Evolutionary conservation across 108 stramenopile species (phyloP), one percentile per base, ranked within the genome.

Genomic region (Cyclotella cryptica): DNA sequence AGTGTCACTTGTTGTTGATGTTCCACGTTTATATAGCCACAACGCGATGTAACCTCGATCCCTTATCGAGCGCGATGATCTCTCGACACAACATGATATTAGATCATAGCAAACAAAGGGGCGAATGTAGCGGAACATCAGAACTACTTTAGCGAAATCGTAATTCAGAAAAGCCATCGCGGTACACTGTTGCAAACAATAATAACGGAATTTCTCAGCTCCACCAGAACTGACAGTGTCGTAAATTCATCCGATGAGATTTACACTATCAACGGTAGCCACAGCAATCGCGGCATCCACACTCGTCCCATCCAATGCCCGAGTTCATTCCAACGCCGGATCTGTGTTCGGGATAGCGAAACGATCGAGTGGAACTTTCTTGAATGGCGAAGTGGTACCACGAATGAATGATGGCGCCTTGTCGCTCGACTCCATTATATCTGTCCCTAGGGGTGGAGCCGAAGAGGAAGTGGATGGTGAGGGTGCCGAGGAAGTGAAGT

Each of bases 401-500:
- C 29, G 5, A 40, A 14, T 39, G 3, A n/a, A 1, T 1, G 24
- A 62, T 15, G 39, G 35, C 14, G 30, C 35, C 35, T 6, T 66
- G 13, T 45, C 22, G 45, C 11, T 66, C 4, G 3, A 26, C 1
- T 24, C 65, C 5, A 45, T 13, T 47, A 7, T 30, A 26, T 43
- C 46, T 24, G 8, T 75, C 58, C 42, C 54, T 0, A 51, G 75
- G 19, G 75, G 75, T 47, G 75, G 75, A 14, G 75, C 59, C 30
- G 68, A 43, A 12, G 61, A 41, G 29, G 76, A 30, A 6, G 35
- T 35, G 22, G 59, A 8, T 19, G 84, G 59, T 15, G 78, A 76
- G 2, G 79, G 65, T 12, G 83, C 71, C 28, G 86, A 52, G 21
- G 84, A 65, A 21, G 73, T 68, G 63, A 66, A 69, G 13, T 74